Evolutionary conservation across 441 rosid genomes (phyloP).

Genomic region (Populus hybrid): DNA sequence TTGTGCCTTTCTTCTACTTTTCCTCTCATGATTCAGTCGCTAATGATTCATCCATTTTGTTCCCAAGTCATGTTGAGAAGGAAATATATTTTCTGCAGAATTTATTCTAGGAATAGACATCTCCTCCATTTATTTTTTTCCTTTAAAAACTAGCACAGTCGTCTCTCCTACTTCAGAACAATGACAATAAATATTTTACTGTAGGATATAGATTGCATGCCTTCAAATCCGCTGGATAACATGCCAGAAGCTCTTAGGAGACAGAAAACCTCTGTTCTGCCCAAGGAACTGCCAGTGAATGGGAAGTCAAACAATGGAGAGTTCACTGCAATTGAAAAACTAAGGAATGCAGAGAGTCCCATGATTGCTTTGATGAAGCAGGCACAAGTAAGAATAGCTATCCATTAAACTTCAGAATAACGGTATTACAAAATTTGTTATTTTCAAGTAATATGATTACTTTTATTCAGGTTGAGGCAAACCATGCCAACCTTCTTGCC

Average conservation of each 20-base stretch:
- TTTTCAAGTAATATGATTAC: slow-evolving; percentile 4
- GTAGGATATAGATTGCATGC: slow-evolving; percentile 99
- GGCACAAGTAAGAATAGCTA: slow-evolving; percentile 32
- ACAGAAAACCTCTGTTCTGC: slow-evolving; percentile 36
- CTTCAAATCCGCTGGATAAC: slow-evolving; percentile 74
- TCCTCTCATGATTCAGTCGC: not conserved
- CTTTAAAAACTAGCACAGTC: not conserved
- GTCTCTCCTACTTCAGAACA: not conserved
- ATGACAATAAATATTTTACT: slow-evolving; percentile 23
- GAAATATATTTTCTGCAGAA: not conserved
- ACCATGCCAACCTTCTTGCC: slow-evolving; percentile 31
- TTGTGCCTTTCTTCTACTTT: not conserved
- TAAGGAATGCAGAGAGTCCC: slow-evolving; percentile 40
- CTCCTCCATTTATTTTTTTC: not conserved
- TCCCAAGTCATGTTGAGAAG: not conserved
- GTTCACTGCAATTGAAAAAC: slow-evolving; percentile 42
- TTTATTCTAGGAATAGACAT: not conserved
- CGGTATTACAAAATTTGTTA: not conserved
- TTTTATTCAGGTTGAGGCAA: slow-evolving; percentile 44
- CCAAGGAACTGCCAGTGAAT: slow-evolving; percentile 50
- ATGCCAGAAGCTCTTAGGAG: slow-evolving; percentile 90
- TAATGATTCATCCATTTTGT: not conserved
- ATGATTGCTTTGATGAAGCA: slow-evolving; percentile 44
- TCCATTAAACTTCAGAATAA: not conserved
- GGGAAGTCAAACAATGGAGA: slow-evolving; percentile 48